These are phyloP conservation scores for Apophysomyces elegans DNA, from an alignment of 371 early-diverging fungal species.

Conservation along the genomic window DNA sequence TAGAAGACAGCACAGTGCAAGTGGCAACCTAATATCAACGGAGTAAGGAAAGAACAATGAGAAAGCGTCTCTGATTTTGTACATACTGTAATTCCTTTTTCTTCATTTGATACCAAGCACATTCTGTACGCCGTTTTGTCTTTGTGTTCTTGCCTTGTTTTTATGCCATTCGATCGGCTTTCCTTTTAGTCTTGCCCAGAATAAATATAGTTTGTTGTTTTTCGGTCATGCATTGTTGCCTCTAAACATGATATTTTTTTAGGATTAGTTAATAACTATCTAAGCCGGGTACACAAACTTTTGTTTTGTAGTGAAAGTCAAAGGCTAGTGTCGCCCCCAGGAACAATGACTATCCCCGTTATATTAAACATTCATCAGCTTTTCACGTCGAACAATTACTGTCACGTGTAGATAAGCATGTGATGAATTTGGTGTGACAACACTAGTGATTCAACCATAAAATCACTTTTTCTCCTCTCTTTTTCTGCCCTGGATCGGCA, in stretches of 20 bases:
- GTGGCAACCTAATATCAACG: neutral
- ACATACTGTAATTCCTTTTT: neutral
- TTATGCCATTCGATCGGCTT: neutral
- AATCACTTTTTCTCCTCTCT: neutral
- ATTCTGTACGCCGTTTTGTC: neutral
- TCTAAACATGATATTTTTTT: no score
- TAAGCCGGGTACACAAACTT: no score
- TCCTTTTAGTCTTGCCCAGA: neutral
- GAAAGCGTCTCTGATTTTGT: conserved; percentile 1
- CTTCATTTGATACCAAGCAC: neutral
- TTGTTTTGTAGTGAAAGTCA: no score
- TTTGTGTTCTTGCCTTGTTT: neutral
- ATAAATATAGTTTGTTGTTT: no score
- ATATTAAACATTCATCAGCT: neutral
- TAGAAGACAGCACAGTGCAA: neutral
- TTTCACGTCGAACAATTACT: neutral
- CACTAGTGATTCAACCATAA: no score
- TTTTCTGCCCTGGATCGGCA: neutral
- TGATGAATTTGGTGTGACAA: conserved; percentile 2
- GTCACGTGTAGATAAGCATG: neutral
- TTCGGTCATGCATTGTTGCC: no score
- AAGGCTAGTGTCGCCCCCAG: no score
- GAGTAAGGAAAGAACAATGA: neutral
- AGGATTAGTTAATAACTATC: no score
- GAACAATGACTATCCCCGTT: no score